phyloP scores from a whole-genome alignment of 2,329 filamentous ascomycete species.

The Monosporascus cannonballus region DNA sequence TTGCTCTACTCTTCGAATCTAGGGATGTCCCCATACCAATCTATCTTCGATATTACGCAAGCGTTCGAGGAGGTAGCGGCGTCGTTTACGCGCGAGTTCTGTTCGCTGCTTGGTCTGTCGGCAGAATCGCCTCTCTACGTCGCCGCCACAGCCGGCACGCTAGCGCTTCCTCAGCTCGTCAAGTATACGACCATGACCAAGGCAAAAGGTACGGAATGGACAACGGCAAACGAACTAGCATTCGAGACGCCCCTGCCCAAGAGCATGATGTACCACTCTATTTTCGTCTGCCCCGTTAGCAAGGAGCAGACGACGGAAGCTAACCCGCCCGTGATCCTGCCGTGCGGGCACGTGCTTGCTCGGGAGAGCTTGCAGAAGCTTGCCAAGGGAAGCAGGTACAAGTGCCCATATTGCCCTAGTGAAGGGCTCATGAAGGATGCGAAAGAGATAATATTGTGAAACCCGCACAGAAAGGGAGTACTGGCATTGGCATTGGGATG shows the following conservation, averaged over 20 bases:
- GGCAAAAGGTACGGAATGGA: constrained; percentile 91
- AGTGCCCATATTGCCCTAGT: constrained; percentile 91
- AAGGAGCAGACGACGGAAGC: constrained; percentile 92
- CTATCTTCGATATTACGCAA: constrained; percentile 66
- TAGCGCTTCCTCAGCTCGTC: constrained; percentile 80
- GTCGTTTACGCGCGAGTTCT: constrained; percentile 94
- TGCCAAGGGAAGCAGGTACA: constrained; percentile 75
- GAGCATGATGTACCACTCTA: constrained; percentile 77
- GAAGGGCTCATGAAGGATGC: constrained; percentile 78
- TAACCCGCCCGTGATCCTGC: constrained; percentile 96
- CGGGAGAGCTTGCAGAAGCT: constrained; percentile 75
- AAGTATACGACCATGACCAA: constrained; percentile 87
- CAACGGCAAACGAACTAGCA: constrained; percentile 80
- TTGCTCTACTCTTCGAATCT: constrained; percentile 77
- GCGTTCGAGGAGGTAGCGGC: constrained; percentile 78
- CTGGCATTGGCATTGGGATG: too few species aligned
- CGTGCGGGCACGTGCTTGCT: constrained; percentile 90
- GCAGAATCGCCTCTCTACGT: constrained; percentile 91
- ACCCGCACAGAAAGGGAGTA: too few species aligned
- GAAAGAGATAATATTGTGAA: constrained; percentile 61
- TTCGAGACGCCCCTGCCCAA: constrained; percentile 60
- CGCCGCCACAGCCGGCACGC: constrained; percentile 84
- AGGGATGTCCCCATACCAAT: constrained; percentile 67
- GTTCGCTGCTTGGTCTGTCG: constrained; percentile 80
- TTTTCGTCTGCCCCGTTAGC: constrained; percentile 95